Conservation (phyloP, 495 filamentous ascomycete species). For the Penicillium subrubescens region DNA sequence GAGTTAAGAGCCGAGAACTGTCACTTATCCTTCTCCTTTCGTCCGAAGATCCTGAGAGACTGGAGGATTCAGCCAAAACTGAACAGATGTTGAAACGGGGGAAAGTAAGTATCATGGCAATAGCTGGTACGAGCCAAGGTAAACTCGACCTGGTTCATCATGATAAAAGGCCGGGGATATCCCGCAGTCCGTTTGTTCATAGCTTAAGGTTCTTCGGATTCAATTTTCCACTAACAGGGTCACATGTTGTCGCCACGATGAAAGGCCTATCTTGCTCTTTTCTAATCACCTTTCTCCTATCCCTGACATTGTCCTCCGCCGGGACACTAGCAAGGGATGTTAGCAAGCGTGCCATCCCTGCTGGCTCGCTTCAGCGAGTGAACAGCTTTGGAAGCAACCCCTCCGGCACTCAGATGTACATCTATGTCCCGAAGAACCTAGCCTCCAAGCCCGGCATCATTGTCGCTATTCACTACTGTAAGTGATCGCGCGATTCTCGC, state of each 20-base stretch:
- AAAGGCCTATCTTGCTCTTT: background rate
- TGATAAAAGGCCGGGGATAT: background rate
- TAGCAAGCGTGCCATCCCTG: background rate
- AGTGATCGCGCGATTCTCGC: background rate
- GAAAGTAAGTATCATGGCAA: no score
- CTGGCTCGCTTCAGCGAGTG: slow-evolving; percentile 2
- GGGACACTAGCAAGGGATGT: background rate
- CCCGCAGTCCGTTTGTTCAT: background rate
- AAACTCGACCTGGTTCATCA: background rate
- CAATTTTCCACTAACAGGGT: background rate
- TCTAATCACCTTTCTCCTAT: background rate
- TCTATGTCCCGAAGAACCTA: background rate
- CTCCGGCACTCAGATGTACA: background rate
- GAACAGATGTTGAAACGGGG: background rate
- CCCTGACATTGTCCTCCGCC: background rate
- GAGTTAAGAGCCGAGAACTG: no score
- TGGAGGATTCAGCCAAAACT: background rate
- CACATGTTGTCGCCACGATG: background rate
- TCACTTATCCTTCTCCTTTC: no score
- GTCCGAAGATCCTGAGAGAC: background rate
- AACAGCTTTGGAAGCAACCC: background rate
- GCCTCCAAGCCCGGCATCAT: background rate
- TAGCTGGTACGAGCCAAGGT: background rate
- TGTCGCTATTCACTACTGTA: slow-evolving; percentile 1
- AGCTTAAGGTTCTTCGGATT: background rate